Conservation (phyloP, 208 protist genomes). For the Borovskyia barvae region DNA sequence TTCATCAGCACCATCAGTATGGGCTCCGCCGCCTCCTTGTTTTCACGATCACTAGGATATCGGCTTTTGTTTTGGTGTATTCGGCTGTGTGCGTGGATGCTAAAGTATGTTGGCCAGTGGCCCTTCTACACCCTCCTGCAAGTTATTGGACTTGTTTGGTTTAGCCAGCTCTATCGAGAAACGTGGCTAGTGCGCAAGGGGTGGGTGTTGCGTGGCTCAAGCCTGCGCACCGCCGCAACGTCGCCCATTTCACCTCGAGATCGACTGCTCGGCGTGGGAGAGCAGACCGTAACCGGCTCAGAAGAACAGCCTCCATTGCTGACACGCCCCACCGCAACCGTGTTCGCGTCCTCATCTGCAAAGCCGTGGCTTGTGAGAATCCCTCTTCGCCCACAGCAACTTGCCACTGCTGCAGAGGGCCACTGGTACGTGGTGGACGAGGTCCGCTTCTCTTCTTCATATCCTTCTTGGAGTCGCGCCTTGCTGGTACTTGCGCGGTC, state of each 20-base stretch:
- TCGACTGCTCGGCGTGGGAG: no score
- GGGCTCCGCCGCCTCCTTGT: neutral
- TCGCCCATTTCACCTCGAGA: neutral
- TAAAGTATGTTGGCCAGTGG: slow-evolving; percentile 37
- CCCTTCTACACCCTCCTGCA: slow-evolving; percentile 40
- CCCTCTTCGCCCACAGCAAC: no score
- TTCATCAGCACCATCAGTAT: neutral
- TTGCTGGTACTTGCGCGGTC: neutral
- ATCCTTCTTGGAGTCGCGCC: no score
- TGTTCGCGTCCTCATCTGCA: no score
- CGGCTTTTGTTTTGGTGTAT: slow-evolving; percentile 10
- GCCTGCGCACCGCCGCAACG: slow-evolving; percentile 11
- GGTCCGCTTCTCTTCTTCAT: no score
- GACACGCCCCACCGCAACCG: no score
- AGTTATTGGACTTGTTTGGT: slow-evolving; percentile 40
- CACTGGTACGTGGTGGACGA: no score
- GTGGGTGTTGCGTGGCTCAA: slow-evolving; percentile 26
- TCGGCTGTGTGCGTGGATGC: slow-evolving; percentile 19
- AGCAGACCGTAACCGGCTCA: neutral
- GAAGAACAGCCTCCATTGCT: neutral
- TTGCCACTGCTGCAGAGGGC: no score
- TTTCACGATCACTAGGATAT: neutral
- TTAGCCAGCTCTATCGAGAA: slow-evolving; percentile 37
- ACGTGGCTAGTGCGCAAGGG: slow-evolving; percentile 43
- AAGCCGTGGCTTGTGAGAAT: no score